phyloP scores from a whole-genome alignment of 495 filamentous ascomycete species.

The Viridothelium virens region DNA sequence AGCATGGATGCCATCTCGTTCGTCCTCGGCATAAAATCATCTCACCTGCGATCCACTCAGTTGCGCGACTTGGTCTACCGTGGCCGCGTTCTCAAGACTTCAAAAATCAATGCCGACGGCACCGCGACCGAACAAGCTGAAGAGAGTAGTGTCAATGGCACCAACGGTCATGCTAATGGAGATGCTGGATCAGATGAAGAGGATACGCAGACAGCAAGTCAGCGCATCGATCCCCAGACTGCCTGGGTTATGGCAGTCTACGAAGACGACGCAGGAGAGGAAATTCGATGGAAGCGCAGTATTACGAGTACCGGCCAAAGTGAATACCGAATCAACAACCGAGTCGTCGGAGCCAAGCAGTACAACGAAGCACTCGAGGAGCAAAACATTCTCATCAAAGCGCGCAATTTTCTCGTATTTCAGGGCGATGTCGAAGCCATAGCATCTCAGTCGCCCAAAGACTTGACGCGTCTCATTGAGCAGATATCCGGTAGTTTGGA shows the following conservation, averaged over 20 bases:
- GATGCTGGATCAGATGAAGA: constrained; percentile 45
- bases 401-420: constrained; percentile 95
- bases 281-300: constrained; percentile 88
- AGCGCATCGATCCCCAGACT: constrained; percentile 70
- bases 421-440: constrained; percentile 99
- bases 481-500: constrained; percentile 96
- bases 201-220: constrained; percentile 42
- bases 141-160: constrained; percentile 36
- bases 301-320: constrained; percentile 83
- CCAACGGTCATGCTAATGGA: constrained; percentile 49
- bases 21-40: constrained; percentile 96
- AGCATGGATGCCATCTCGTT: constrained; percentile 99
- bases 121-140: constrained; percentile 51
- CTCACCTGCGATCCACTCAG: constrained; percentile 89
- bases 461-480: constrained; percentile 91
- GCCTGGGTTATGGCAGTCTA: constrained; percentile 99
- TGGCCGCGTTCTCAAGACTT: constrained; percentile 83
- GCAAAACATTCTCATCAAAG: constrained; percentile 96
- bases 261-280: constrained; percentile 92
- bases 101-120: constrained; percentile 82
- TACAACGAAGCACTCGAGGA: constrained; percentile 90
- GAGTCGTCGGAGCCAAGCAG: constrained; percentile 74
- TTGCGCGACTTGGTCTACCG: constrained; percentile 93
- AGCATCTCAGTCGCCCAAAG: constrained; percentile 82
- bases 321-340: constrained; percentile 95